Evolutionary conservation across 1,284 basidiomycete genomes (phyloP).

Genomic region (Stereum hirsutum): DNA sequence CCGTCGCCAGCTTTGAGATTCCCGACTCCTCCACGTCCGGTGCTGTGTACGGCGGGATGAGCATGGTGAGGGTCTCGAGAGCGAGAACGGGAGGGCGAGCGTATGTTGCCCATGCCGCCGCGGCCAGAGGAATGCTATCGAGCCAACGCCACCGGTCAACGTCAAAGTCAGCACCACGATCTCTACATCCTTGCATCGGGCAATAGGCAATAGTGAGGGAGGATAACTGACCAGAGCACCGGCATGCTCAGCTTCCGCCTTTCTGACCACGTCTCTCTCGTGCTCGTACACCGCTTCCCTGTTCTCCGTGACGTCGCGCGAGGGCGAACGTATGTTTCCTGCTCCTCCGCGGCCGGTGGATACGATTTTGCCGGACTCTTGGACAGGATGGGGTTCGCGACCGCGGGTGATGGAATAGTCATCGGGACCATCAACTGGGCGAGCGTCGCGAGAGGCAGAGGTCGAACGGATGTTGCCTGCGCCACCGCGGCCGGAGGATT

Average conservation of each 20-base stretch:
- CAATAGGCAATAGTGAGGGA: background rate
- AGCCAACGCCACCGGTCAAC: background rate
- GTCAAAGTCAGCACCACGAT: background rate
- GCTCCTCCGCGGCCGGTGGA: constrained; percentile 2
- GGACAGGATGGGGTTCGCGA: background rate
- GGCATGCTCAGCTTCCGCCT: background rate
- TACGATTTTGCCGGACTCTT: background rate
- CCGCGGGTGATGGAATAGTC: constrained; percentile 2
- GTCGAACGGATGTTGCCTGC: constrained; percentile 3
- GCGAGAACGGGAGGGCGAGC: constrained; percentile 15
- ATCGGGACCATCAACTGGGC: constrained; percentile 1
- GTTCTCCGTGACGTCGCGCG: background rate
- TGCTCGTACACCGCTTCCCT: background rate
- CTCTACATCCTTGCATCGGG: background rate
- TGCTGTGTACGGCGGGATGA: constrained; percentile 27
- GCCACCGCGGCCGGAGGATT: background rate
- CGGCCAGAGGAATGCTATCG: constrained; percentile 1
- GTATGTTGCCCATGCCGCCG: constrained; percentile 25
- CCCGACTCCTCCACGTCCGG: constrained; percentile 61
- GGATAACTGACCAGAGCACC: background rate
- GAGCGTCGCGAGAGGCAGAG: background rate
- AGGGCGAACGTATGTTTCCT: constrained; percentile 2
- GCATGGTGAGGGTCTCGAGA: background rate
- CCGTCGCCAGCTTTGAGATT: constrained; percentile 38
- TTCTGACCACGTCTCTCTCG: background rate